Base-by-base conservation (phyloP, 352 stramenopile species). In the Pythium sukuiense region DNA sequence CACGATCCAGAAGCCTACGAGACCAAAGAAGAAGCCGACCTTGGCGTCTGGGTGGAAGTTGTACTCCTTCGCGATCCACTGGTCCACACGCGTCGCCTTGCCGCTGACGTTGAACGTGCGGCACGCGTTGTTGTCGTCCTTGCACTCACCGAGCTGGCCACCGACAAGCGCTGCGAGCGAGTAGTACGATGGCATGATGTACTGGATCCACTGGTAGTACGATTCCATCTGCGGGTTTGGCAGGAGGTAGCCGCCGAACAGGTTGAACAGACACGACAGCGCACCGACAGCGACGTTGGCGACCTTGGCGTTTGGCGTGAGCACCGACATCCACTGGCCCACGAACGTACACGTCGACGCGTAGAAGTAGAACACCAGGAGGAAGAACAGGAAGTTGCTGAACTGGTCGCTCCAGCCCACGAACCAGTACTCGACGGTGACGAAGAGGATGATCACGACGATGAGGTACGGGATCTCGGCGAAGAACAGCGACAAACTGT, bases 241-340 rank as follows among this genome's bases (percentile, higher is more conserved):
- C 13, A 88, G 32, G 24, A 90, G 24, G 64, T 77, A 90, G 6
- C 81, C 81, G 3, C 68, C 72, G 61, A 91, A 91, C 56, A 89
- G 46, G 69, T 90, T 92, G 53, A 89, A 85, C 37, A 89, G 45
- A 54, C 76, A 87, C 35, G 83, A 92, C 1, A 92, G 26, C 0
- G 83, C 83, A 35, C 83, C 81, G 27, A 92, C 80, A 4, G 83
- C 83, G 5, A 92, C 83, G 57, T 89, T 92, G 20, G 81, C 83
- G 57, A 92, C 83, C 77, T 92, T 92, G 54, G 79, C 69, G 63
- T 89, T 91, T 7, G 83, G 83, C 71, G 74, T 88, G 59, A 91
- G 61, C 24, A 74, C 83, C 20, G 80, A 77, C 83, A 92, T 92
- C 79, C 81, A 92, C 64, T 92, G 83, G 1, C 83, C 83, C 11